Base-by-base conservation (phyloP, 2,329 filamentous ascomycete genomes). In the Colletotrichum siamense region DNA sequence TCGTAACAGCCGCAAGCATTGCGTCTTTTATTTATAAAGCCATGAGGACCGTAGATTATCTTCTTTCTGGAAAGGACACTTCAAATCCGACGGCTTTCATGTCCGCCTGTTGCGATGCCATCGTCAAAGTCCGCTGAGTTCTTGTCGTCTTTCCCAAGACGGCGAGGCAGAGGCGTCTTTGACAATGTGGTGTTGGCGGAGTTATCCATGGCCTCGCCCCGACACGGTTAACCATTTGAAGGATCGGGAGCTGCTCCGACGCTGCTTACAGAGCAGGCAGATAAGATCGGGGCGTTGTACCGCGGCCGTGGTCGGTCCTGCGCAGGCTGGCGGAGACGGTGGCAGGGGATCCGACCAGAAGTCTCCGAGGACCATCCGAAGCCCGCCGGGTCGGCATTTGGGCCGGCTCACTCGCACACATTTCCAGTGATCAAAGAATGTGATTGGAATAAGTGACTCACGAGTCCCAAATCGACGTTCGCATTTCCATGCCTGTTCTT, bases 281-380 rank as follows among this genome's bases (percentile, higher is more conserved):
- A 52, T 52, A n/a, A 28, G 15, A 22, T 30, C 63, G 63, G 63
- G 15, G 36, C 7, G 18, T 8, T 26, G 36, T 22, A 10, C 39
- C 36, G 36, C 16, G 7, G 24, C 24, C 26, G 36, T 66, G 9
- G 26, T 49, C 18, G 63, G 36, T 32, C 15, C 8, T 18, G 34
- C 16, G 52, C 34, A 59, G 16, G 36, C 9, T 57, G 10, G 49
- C 34, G 32, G 36, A 65, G 57, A 18, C 18, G 26, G 13, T 12
- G 26, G 10, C 16, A 32, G 61, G 24, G 9, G 16, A 39, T n/a
- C 22, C 36, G 36, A 65, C 39, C 83, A 85, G 6, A 70, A 70
- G 71, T 74, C 26, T 69, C 71, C 67, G 32, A 71, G 16, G 44
- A 59, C 32, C 39, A 26, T 30, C 71, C 67, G 59, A 71, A 74